Evolutionary conservation across 768 basidiomycete species (phyloP).

Genomic region (Boletales sp.): DNA sequence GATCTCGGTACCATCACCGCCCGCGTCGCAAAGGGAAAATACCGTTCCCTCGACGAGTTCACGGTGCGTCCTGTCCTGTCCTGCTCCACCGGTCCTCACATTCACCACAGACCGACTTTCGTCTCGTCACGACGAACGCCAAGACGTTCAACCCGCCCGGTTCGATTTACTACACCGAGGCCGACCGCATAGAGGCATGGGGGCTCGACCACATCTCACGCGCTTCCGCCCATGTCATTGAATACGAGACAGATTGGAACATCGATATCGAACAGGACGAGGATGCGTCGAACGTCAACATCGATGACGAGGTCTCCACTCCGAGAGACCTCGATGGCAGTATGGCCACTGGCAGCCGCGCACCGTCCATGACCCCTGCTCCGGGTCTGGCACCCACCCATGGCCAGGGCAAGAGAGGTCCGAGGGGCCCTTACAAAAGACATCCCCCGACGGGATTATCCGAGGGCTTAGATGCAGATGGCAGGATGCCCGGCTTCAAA

Average conservation of each 20-base stretch:
- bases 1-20: constrained; percentile 83
- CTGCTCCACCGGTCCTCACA: not conserved
- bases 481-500: constrained; percentile 70
- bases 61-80: constrained; percentile 42
- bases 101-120: constrained; percentile 54
- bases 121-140: constrained; percentile 69
- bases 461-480: constrained; percentile 62
- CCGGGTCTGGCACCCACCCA: constrained; percentile 12
- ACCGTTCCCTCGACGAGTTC: constrained; percentile 79
- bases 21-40: constrained; percentile 74
- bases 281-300: constrained; percentile 30
- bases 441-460: constrained; percentile 36
- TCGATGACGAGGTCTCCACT: constrained; percentile 38
- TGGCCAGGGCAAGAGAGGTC: constrained; percentile 35
- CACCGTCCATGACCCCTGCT: constrained; percentile 41
- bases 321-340: constrained; percentile 48
- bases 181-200: constrained; percentile 66
- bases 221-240: constrained; percentile 69
- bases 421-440: constrained; percentile 55
- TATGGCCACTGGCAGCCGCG: constrained; percentile 41
- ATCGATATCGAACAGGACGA: constrained; percentile 73
- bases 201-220: constrained; percentile 72
- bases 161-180: constrained; percentile 71
- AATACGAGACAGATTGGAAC: constrained; percentile 82
- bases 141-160: constrained; percentile 75